Percentiles rank a stretch among this genome's conserved stretches.
Evolutionary conservation across 306 rosid genomes (phyloP).

Genomic region (Pueraria montana): DNA sequence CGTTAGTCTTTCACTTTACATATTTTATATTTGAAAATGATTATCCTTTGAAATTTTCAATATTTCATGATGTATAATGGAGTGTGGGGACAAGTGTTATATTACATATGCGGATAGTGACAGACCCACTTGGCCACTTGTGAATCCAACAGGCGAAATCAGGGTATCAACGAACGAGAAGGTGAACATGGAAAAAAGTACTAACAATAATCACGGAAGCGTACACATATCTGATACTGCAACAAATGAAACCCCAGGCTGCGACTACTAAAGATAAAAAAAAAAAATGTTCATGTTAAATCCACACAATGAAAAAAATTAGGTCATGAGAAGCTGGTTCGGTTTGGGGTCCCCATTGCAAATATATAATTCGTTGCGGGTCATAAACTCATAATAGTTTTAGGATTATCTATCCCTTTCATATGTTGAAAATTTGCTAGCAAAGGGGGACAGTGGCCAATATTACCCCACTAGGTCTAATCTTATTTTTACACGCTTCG

Average conservation of each 20-base stretch:
- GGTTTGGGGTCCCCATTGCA: background rate
- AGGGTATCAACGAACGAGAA: background rate
- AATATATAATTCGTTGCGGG: conserved; percentile 12
- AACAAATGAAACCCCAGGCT: background rate
- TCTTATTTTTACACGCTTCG: conserved; percentile 31
- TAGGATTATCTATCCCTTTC: background rate
- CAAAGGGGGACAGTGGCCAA: conserved; percentile 24
- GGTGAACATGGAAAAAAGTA: conserved; percentile 31
- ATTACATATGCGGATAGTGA: background rate
- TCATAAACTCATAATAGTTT: conserved; percentile 44
- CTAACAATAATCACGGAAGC: conserved; percentile 54
- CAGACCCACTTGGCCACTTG: background rate
- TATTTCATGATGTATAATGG: background rate
- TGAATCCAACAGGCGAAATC: conserved; percentile 17
- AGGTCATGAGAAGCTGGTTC: conserved; percentile 37
- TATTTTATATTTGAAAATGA: background rate
- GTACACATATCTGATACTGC: conserved; percentile 47
- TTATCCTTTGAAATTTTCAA: background rate
- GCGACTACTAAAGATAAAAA: background rate
- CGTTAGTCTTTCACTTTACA: background rate
- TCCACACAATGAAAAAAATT: conserved; percentile 53
- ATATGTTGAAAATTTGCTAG: background rate
- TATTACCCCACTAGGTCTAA: conserved; percentile 30
- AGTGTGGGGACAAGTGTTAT: conserved; percentile 6
- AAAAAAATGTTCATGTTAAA: background rate